phyloP scores from a whole-genome alignment of 225 moss, liverwort and hornwort genomes.

The Ulota crispa region DNA sequence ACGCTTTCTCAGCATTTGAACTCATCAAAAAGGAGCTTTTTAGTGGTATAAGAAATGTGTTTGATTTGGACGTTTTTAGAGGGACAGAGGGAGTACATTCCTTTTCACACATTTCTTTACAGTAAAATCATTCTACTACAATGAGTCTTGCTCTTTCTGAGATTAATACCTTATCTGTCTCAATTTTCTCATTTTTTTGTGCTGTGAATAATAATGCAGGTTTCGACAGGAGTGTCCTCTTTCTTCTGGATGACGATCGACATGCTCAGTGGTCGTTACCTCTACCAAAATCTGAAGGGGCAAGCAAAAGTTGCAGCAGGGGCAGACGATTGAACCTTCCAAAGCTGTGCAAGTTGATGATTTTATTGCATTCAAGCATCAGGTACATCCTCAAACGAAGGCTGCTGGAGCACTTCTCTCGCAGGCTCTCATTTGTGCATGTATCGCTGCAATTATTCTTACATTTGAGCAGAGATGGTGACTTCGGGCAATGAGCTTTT shows the following conservation, averaged over 20 bases:
- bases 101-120: background rate
- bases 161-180: background rate
- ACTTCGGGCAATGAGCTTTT: background rate
- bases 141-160: background rate
- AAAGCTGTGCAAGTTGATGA: constrained; percentile 10
- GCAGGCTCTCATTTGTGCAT: constrained; percentile 26
- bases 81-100: too few species aligned
- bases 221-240: constrained; percentile 38
- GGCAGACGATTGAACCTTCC: constrained; percentile 11
- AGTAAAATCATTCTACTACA: too few species aligned
- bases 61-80: too few species aligned
- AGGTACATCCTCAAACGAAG: constrained; percentile 18
- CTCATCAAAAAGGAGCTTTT: too few species aligned
- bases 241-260: constrained; percentile 60
- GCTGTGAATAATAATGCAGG: constrained; percentile 26
- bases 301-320: constrained; percentile 23
- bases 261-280: constrained; percentile 76
- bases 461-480: background rate
- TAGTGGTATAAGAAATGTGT: too few species aligned
- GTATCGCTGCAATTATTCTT: background rate
- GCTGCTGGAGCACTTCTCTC: background rate
- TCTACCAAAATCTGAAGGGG: constrained; percentile 54
- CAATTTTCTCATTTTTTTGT: background rate
- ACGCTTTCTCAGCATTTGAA: too few species aligned
- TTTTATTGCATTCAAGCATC: background rate